Evolutionary conservation across 805 yeast genomes (phyloP), one percentile per base, ranked within the genome.

Genomic region (Wickerhamiella azymoides): DNA sequence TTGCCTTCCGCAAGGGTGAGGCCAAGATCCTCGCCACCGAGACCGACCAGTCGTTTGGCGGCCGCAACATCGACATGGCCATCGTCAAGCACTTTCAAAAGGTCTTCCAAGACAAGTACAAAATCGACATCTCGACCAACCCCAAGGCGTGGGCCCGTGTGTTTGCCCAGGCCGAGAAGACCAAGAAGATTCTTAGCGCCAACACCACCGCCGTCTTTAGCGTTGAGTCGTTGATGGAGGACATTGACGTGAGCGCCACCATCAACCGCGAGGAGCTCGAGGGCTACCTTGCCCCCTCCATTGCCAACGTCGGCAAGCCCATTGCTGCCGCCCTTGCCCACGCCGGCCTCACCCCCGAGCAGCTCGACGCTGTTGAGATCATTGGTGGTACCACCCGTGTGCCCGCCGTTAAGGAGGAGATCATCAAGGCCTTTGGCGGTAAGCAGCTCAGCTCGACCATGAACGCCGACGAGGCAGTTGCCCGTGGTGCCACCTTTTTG

Each of bases 331-430:
- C 97, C 51, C 72, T 92, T 62, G 73, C 74, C 58, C 79, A 76
- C 61, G 92, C 98, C 48, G 80, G 81, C 50, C 63, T 92, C 50
- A 61, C 76, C 32, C 68, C 71, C 51, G 83, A 70, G 21, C 93
- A 88, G 50, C 68, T 92, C 50, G 96, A 88, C 68, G 77, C 86
- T 45, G 80, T 92, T 56, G 99, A 92, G 72, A 79, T 92, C 50
- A 81, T 92, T 62, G 99, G 99, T 71, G 99, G 99, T 58, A 83
- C 94, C 65, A 84, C 96, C 57, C 86, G 99, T 76, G 94, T 92
- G 55, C 99, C 99, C 64, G 70, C 83, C 47, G 72, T 92, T 64
- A 92, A 92, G 76, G 75, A 79, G 57, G 80, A 76, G 62, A 74
- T 92, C 57, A 57, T 81, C 57, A 83, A 80, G 62, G 72, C 83